Evolutionary conservation across 169 alveolate genomes (phyloP), one percentile per base, ranked within the genome.

Genomic region (Plasmodium blacklocki): DNA sequence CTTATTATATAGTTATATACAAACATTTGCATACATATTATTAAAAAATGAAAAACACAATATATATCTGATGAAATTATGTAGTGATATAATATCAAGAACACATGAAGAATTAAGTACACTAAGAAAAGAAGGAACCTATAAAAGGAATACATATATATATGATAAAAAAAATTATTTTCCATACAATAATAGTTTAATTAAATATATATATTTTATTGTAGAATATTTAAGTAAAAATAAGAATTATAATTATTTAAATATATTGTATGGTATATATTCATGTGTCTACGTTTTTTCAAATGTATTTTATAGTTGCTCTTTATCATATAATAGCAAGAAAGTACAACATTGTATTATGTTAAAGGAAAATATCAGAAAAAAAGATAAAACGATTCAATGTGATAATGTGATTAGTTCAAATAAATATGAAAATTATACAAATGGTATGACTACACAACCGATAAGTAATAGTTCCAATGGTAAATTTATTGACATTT

Each of bases 171-270:
- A 43, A 18, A 26, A 54, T 14, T 4, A 39, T 39, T n/a, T 58
- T 2, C 54, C 50, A 12, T 23, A 64, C 19, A 62, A 52, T 19
- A 62, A 32, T 15, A 74, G 59, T 54, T 29, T 86, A 72, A 50
- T 60, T 49, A 86, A 71, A 54, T 86, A 54, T 54, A 29, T 73
- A 8, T 21, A 72, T 66, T 86, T 86, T 60, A 45, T 86, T 56
- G 39, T 71, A 5, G 76, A 86, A 21, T 45, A 5, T 18, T 71
- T 39, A 14, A 18, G 88, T 50, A 72, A 86, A 83, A 58, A 49
- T 70, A 14, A 52, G 6, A 47, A 52, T 14, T 19, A 39, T 52
- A n/a, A 60, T 64, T 66, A 14, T 60, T 18, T 86, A 45, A 86
- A 62, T 52, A 12, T 71, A 39, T 29, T 86, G 4, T 71, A 67